A percentile compares a stretch with the other conserved stretches of the same genome.
phyloP scores from a whole-genome alignment of 805 yeast species.

The Ogataea pini region DNA sequence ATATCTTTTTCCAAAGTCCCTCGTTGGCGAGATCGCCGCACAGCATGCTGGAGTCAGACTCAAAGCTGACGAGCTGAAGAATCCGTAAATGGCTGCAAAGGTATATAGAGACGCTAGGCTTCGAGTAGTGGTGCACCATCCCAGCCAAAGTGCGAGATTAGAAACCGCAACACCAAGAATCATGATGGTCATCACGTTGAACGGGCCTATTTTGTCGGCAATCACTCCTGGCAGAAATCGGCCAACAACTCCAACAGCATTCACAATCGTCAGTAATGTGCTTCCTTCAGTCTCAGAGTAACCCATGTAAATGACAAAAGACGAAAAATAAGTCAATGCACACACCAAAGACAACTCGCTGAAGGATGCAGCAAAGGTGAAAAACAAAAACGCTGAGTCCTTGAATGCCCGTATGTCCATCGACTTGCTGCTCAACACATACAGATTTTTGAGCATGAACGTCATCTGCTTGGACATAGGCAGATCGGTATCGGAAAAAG shows the following conservation, averaged over 20 bases:
- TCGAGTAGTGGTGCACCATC: conserved; percentile 46
- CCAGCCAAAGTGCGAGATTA: conserved; percentile 58
- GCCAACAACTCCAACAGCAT: conserved; percentile 52
- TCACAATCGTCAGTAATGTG: conserved; percentile 47
- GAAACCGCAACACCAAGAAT: conserved; percentile 45
- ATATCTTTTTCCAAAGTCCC: conserved; percentile 28
- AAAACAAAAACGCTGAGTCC: conserved; percentile 39
- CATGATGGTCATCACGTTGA: conserved; percentile 55
- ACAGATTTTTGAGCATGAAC: conserved; percentile 15
- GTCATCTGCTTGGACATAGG: conserved; percentile 9
- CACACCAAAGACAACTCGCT: conserved; percentile 43
- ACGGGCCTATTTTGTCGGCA: conserved; percentile 57
- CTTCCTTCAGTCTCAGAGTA: conserved; percentile 42
- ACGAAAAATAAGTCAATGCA: conserved; percentile 44
- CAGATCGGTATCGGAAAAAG: conserved; percentile 14
- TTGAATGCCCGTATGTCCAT: conserved; percentile 36
- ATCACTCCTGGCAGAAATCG: conserved; percentile 54
- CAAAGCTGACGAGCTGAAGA: conserved; percentile 55
- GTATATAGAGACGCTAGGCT: conserved; percentile 43
- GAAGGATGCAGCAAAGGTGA: conserved; percentile 41
- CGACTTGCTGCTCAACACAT: conserved; percentile 24
- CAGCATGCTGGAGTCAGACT: conserved; percentile 60
- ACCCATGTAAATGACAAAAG: conserved; percentile 46
- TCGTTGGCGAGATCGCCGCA: conserved; percentile 53
- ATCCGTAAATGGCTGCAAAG: conserved; percentile 51